Conservation (phyloP, 2,329 filamentous ascomycete species). For the Pyrenophora tritici-repentis region DNA sequence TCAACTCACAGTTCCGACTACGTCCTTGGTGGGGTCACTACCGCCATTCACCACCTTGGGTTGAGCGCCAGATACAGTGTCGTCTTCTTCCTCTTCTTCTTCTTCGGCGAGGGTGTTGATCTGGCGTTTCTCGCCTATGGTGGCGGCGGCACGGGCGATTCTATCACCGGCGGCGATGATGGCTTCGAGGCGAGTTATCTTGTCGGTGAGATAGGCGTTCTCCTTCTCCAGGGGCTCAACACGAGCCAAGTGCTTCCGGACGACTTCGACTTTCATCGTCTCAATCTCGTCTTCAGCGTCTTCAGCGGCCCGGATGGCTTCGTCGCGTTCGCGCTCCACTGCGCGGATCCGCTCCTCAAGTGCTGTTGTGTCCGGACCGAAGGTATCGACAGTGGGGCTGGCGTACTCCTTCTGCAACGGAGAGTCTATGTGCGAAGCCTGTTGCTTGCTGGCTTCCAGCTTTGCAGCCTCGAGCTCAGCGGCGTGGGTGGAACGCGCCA, state of each 20-base stretch:
- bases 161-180: conserved; percentile 45
- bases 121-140: conserved; percentile 40
- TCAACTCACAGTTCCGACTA: conserved; percentile 45
- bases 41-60: conserved; percentile 11
- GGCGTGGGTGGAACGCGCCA: conserved; percentile 22
- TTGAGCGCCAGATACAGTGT: conserved; percentile 8
- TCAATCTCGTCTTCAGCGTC: conserved; percentile 44
- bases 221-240: conserved; percentile 44
- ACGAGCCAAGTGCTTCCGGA: conserved; percentile 42
- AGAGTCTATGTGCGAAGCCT: conserved; percentile 20
- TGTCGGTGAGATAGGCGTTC: conserved; percentile 36
- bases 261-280: conserved; percentile 44
- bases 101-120: conserved; percentile 41
- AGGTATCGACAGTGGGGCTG: conserved; percentile 13
- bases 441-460: conserved; percentile 22
- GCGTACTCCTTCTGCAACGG: conserved; percentile 26
- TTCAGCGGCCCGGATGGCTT: conserved; percentile 25
- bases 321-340: conserved; percentile 25
- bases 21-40: conserved; percentile 24
- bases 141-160: conserved; percentile 43
- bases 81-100: conserved; percentile 26
- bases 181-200: conserved; percentile 41
- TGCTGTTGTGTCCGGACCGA: conserved; percentile 14
- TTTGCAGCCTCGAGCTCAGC: conserved; percentile 29
- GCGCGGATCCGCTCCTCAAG: conserved; percentile 19